A percentile compares a stretch with the other conserved stretches of the same genome.
Evolutionary conservation across 2,329 filamentous ascomycete genomes (phyloP).

Genomic region (Fusarium oligoseptatum): DNA sequence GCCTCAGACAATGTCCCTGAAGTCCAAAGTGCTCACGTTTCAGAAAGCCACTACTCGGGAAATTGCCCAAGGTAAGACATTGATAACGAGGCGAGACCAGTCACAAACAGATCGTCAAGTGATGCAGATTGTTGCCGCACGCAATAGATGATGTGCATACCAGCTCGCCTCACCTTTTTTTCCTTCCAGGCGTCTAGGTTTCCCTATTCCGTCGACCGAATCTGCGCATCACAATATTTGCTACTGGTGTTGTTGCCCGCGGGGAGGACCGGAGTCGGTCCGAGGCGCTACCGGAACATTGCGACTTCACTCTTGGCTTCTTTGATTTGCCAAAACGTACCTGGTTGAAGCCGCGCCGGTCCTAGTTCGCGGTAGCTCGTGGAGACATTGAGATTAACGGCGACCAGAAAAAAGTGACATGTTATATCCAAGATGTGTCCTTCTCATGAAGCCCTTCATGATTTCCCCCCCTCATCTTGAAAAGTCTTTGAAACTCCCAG

Average conservation of each 20-base stretch:
- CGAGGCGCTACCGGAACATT: slow-evolving; percentile 6
- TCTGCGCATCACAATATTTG: slow-evolving; percentile 21
- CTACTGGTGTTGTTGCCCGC: slow-evolving; percentile 1
- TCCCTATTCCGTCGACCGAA: neutral
- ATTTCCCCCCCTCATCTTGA: neutral
- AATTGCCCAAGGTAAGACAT: neutral
- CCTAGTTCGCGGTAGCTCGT: slow-evolving; percentile 7
- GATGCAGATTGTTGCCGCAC: slow-evolving; percentile 1
- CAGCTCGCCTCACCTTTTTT: neutral
- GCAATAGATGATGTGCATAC: slow-evolving; percentile 5
- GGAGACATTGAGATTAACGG: slow-evolving; percentile 25
- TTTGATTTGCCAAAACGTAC: slow-evolving; percentile 22
- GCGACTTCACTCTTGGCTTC: neutral
- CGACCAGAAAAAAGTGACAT: slow-evolving; percentile 20
- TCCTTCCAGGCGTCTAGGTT: neutral
- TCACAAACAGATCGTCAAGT: neutral
- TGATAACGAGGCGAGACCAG: neutral
- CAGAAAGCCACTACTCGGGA: neutral
- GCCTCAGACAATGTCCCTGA: neutral
- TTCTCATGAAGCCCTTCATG: neutral
- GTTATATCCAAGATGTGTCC: neutral
- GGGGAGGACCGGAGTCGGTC: neutral
- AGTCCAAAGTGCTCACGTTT: neutral
- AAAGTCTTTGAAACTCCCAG: neutral
- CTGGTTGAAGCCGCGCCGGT: neutral